Evolutionary conservation across 1,284 basidiomycete genomes (phyloP).

Genomic region (Trametes sp.): DNA sequence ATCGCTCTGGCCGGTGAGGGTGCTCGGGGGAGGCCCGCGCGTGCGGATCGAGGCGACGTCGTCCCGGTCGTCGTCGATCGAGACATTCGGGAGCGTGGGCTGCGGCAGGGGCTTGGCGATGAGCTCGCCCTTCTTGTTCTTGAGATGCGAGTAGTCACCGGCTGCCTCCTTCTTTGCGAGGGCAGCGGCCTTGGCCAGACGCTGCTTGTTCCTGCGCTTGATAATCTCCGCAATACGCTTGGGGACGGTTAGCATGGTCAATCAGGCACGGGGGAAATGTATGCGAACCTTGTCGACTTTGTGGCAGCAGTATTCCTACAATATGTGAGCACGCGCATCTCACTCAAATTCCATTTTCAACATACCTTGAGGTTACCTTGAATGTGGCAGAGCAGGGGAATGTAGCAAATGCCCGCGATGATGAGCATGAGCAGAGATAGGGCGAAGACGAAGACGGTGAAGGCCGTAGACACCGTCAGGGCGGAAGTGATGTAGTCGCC

Average conservation of each 20-base stretch:
- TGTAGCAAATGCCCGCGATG: conserved; percentile 86
- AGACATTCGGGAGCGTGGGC: conserved; percentile 93
- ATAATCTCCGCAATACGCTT: conserved; percentile 93
- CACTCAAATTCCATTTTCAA: too few relatives aligned
- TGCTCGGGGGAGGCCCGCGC: conserved; percentile 61
- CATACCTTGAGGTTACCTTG: conserved; percentile 91
- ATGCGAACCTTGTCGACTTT: conserved; percentile 91
- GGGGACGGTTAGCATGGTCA: not conserved
- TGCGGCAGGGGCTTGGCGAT: conserved; percentile 88
- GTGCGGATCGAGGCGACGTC: conserved; percentile 67
- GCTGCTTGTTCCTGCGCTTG: conserved; percentile 89
- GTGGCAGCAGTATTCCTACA: conserved; percentile 96
- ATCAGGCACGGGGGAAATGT: conserved; percentile 1
- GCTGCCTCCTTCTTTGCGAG: conserved; percentile 91
- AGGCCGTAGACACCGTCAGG: conserved; percentile 88
- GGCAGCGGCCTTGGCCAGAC: conserved; percentile 82
- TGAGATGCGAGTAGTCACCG: conserved; percentile 90
- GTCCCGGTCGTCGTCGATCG: conserved; percentile 79
- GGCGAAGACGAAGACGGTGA: conserved; percentile 89
- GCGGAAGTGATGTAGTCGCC: conserved; percentile 80
- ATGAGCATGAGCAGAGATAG: conserved; percentile 86
- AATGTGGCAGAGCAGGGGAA: conserved; percentile 94
- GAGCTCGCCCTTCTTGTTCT: conserved; percentile 92
- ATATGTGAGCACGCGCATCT: conserved; percentile 10
- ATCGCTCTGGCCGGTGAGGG: conserved; percentile 60